A percentile compares a stretch with the other conserved stretches of the same genome.
phyloP scores from a whole-genome alignment of 331 rosid genomes.

The Saraca asoca region DNA sequence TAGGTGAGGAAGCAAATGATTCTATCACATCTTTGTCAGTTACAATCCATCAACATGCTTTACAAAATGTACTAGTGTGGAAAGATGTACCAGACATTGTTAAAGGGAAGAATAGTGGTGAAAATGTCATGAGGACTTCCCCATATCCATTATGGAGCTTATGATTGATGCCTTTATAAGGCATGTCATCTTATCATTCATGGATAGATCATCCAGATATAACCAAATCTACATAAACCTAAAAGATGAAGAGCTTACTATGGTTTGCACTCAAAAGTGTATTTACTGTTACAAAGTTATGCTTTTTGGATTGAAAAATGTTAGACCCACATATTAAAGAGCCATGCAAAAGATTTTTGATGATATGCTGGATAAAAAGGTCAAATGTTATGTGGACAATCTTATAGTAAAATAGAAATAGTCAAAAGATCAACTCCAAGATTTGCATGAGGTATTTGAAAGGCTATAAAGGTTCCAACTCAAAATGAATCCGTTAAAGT shows the following conservation, averaged over 20 bases:
- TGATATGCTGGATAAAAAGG: not conserved
- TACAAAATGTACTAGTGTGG: not conserved
- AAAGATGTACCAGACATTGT: not conserved
- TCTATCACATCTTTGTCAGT: not conserved
- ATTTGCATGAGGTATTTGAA: not conserved
- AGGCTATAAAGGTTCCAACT: not conserved
- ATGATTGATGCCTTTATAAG: not conserved
- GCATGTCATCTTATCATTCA: not conserved
- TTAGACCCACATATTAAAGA: not conserved
- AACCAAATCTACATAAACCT: not conserved
- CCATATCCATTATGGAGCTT: too few relatives aligned
- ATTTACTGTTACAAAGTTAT: not conserved
- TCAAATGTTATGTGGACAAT: not conserved
- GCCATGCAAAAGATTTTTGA: not conserved
- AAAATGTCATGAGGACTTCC: not conserved
- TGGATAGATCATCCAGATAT: not conserved
- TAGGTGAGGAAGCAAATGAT: not conserved
- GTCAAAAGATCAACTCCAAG: not conserved
- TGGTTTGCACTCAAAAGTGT: too few relatives aligned
- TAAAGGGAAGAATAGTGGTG: not conserved
- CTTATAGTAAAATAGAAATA: not conserved
- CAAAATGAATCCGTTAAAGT: not conserved
- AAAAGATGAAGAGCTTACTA: not conserved
- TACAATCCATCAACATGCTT: not conserved
- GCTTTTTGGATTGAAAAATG: too few relatives aligned